Evolutionary conservation across 345 rosid species (phyloP), one percentile per base, ranked within the genome.

Genomic region (Geranium rotundifolium): DNA sequence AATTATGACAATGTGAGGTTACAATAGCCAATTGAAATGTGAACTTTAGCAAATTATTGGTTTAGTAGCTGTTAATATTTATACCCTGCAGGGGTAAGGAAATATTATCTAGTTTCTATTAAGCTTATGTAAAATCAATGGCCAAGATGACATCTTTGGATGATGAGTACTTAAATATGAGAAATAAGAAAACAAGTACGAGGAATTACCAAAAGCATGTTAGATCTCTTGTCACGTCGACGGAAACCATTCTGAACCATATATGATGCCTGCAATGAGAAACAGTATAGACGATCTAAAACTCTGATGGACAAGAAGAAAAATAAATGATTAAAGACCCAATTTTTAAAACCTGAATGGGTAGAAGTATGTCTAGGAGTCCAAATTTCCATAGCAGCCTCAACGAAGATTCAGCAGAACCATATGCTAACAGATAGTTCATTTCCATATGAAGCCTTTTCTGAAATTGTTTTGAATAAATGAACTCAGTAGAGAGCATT

Each of bases 361-460:
- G 99, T 63, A 95, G 60, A 74, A 95, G 81, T 67, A 88, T 63
- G 74, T 90, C 99, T 15, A 95, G 79, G 65, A 90, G 87, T 54
- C 97, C 99, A 65, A 88, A 90, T 79, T 78, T 95, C 99, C 96
- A 95, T 56, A 95, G 66, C 67, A 83, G 72, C 70, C 97, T 85
- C 64, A 95, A 73, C 70, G 99, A 90, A 66, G 97, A 85, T 84
- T 90, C 96, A 29, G 92, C 95, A 57, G 96, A 88, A 60, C 99
- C 99, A 78, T 86, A 88, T 16, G 99, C 91, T 54, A 95, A 75
- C 99, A 95, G 88, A 75, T 90, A 90, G 74, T 95, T 95, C 90
- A 90, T 76, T 84, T 95, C 99, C 95, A 88, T 83, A 73, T 86
- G 69, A 73, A 90, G 81, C 74, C 97, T 88, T 66, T 85, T 78